Evolutionary conservation across 352 stramenopile species (phyloP), one percentile per base, ranked within the genome.

Genomic region (Pelagophyceae sp.): DNA sequence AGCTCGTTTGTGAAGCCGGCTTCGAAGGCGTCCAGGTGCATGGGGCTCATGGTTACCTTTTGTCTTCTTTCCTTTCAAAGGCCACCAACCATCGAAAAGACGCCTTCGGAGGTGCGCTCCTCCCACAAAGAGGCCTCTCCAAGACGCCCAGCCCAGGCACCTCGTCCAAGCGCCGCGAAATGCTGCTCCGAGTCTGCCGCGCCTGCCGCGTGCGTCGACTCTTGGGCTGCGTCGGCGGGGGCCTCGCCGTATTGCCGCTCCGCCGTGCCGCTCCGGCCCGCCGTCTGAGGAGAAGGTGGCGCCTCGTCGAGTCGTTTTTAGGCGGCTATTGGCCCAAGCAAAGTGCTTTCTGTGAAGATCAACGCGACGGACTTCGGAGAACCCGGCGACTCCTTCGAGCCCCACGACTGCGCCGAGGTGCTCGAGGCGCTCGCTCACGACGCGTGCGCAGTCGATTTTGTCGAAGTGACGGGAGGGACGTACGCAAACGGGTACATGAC

Each of bases 21-120:
- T 83, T 81, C 51, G 79, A 81, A 33, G 80, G 78, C 58, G 80
- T 84, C 37, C 69, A 83, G 58, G 77, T 84, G 37, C 80, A 84
- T 54, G 79, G 61, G 27, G 80, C 76, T 0, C 80, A 84, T 61
- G 80, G 80, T 1, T 84, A 76, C 70, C 37, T 84, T 17, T 38
- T 84, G 15, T 76, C 72, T 5, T 40, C 80, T 31, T 84, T 84
- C 70, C 69, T 84, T 1, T 81, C 75, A 17, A 76, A 79, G 17
- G 64, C 64, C 15, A 33, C n/a, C 29, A 84, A 84, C 74, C 5
- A 0, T 19, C 70, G 80, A 0, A 51, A 31, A n/a, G 80, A 84
- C 60, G 58, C 37, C 5, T 82, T 79, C 50, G 79, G 78, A 25
- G 76, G 78, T 31, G 61, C 37, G 45, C 23, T 23, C 45, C n/a